Evolutionary conservation across 257 asterid species (phyloP).

Genomic region (Avicennia marina): DNA sequence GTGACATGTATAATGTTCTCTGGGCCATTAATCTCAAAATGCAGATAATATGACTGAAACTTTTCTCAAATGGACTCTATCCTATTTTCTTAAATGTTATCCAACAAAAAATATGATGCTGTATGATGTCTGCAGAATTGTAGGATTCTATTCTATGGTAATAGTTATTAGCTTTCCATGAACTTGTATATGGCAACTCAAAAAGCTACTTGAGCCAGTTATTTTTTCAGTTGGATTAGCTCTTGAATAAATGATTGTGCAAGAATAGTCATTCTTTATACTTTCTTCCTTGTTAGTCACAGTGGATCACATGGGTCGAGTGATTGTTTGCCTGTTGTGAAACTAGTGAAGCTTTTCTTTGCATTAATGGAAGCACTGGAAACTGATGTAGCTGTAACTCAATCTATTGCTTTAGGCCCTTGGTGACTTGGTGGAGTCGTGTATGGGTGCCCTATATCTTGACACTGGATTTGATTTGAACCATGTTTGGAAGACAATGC

Average conservation of each 20-base stretch:
- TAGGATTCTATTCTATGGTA: neutral
- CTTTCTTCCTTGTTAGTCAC: no score
- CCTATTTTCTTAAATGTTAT: neutral
- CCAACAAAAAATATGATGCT: neutral
- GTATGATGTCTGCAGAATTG: neutral
- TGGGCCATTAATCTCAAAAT: neutral
- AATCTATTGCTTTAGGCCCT: slow-evolving; percentile 59
- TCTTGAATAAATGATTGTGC: neutral
- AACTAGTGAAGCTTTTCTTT: neutral
- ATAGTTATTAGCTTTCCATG: neutral
- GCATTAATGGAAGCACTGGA: slow-evolving; percentile 16
- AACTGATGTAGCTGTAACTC: slow-evolving; percentile 23
- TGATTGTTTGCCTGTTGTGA: slow-evolving; percentile 9
- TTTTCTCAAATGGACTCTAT: neutral
- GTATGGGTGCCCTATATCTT: slow-evolving; percentile 80
- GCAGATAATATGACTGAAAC: neutral
- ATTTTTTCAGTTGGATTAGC: neutral
- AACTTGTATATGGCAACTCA: neutral
- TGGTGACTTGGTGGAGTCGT: slow-evolving; percentile 95
- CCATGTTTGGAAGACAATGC: slow-evolving; percentile 60
- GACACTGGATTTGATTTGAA: slow-evolving; percentile 77
- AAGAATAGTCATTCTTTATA: neutral
- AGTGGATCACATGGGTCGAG: no score
- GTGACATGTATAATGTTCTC: neutral
- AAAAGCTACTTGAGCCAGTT: no score